A percentile compares a stretch with the other conserved stretches of the same genome.
phyloP scores from a whole-genome alignment of 495 filamentous ascomycete species.

The Haplographium delicatum region DNA sequence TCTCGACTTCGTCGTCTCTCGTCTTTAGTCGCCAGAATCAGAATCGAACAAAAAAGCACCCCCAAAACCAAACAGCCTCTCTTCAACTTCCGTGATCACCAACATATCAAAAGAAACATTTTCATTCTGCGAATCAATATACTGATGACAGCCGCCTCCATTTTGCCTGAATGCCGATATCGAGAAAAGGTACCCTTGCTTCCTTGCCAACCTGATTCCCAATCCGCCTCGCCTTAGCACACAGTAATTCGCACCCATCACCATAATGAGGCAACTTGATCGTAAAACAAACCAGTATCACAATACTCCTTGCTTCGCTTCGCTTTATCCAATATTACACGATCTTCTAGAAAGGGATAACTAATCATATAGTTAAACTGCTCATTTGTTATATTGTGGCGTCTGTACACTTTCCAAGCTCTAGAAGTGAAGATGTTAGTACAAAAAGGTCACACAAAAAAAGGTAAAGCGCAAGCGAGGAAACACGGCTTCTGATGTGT shows the following conservation, averaged over 20 bases:
- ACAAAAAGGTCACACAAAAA: not conserved
- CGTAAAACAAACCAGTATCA: constrained; percentile 4
- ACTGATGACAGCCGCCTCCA: not conserved
- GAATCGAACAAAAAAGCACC: constrained; percentile 19
- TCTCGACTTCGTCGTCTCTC: constrained; percentile 24
- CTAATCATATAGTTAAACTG: not conserved
- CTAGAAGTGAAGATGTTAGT: not conserved
- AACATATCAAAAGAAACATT: too few relatives aligned
- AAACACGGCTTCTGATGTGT: not conserved
- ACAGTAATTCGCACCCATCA: constrained; percentile 3
- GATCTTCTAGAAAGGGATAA: not conserved
- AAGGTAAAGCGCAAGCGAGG: not conserved
- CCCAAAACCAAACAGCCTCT: constrained; percentile 7
- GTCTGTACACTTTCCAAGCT: not conserved
- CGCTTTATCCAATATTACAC: not conserved
- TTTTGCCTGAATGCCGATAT: not conserved
- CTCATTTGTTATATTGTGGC: not conserved
- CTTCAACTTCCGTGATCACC: constrained; percentile 10
- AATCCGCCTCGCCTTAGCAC: not conserved
- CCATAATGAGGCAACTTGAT: constrained; percentile 14
- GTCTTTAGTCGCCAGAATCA: constrained; percentile 25
- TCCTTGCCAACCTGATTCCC: constrained; percentile 10
- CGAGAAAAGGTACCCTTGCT: not conserved
- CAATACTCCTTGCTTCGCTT: not conserved
- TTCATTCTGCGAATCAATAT: not conserved